These are phyloP conservation scores for Dendrobium huoshanense DNA, from an alignment of 106 monocot species.

Conservation along the genomic window DNA sequence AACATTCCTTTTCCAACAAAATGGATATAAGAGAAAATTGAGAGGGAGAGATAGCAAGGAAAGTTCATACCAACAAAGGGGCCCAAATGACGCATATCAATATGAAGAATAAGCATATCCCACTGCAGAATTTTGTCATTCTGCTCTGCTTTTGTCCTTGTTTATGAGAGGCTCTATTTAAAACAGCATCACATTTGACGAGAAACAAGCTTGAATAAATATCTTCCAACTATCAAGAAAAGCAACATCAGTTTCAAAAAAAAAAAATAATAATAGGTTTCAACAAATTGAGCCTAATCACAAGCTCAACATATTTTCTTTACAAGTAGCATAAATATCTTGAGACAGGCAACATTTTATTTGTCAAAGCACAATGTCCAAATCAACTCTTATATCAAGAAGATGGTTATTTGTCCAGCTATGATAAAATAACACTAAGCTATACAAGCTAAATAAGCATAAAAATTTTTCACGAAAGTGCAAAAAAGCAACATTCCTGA, in stretches of 20 bases:
- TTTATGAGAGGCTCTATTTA: conserved; percentile 70
- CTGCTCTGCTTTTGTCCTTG: conserved; percentile 83
- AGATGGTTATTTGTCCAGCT: too few relatives aligned
- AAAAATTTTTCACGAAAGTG: too few relatives aligned
- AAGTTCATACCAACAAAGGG: conserved; percentile 81
- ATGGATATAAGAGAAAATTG: background rate
- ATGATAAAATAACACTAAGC: too few relatives aligned
- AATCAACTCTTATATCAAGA: too few relatives aligned
- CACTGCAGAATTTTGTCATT: conserved; percentile 94
- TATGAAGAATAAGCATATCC: conserved; percentile 88
- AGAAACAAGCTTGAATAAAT: conserved; percentile 92
- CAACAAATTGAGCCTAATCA: too few relatives aligned
- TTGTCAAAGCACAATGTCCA: too few relatives aligned
- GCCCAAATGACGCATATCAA: conserved; percentile 99
- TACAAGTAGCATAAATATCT: too few relatives aligned
- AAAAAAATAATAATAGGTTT: background rate
- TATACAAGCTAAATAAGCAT: too few relatives aligned
- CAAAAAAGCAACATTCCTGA: too few relatives aligned
- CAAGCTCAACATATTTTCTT: too few relatives aligned
- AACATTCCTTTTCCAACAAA: too few relatives aligned
- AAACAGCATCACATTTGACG: conserved; percentile 90
- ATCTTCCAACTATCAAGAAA: conserved; percentile 74
- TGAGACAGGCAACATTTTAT: too few relatives aligned
- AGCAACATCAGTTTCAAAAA: background rate
- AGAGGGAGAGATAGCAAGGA: background rate